These are phyloP conservation scores for Cladosporium sphaerospermum DNA, from an alignment of 2,329 filamentous ascomycete genomes.

Conservation along the genomic window DNA sequence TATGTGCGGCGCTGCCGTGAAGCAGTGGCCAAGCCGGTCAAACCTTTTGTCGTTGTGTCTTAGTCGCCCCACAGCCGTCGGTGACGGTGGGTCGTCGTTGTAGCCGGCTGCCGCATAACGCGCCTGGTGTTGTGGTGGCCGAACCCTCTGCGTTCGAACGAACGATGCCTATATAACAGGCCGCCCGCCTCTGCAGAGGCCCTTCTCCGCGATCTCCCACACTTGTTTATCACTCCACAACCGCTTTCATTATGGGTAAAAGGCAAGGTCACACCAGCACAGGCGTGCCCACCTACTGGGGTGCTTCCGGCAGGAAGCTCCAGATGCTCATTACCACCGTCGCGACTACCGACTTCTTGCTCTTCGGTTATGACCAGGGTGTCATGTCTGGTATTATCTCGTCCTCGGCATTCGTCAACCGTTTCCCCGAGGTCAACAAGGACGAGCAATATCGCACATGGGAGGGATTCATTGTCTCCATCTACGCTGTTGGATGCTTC, in stretches of 20 bases:
- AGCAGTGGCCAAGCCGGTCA: constrained; percentile 4
- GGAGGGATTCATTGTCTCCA: constrained; percentile 34
- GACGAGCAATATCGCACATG: constrained; percentile 30
- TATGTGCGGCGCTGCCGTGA: constrained; percentile 4
- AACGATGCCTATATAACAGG: constrained; percentile 11
- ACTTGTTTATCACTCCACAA: constrained; percentile 1
- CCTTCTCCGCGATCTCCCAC: constrained; percentile 3
- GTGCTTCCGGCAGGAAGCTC: constrained; percentile 34
- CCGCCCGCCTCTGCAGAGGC: not conserved
- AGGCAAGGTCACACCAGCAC: constrained; percentile 6
- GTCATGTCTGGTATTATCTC: constrained; percentile 53
- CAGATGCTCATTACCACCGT: constrained; percentile 52
- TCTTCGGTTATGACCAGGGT: constrained; percentile 21
- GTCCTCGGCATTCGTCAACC: constrained; percentile 52
- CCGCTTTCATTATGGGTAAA: constrained; percentile 13
- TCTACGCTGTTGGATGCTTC: constrained; percentile 12
- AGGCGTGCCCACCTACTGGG: constrained; percentile 20
- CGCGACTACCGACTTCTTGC: constrained; percentile 55
- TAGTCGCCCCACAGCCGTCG: not conserved
- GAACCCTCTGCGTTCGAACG: not conserved
- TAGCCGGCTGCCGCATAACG: constrained; percentile 9
- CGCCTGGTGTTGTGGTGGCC: constrained; percentile 7
- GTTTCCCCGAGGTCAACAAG: constrained; percentile 39
- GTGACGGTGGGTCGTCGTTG: constrained; percentile 6
- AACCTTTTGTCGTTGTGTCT: constrained; percentile 6